A percentile compares a stretch with the other conserved stretches of the same genome.
phyloP scores from a whole-genome alignment of 108 stramenopile genomes.

The Cyclotella sp. region DNA sequence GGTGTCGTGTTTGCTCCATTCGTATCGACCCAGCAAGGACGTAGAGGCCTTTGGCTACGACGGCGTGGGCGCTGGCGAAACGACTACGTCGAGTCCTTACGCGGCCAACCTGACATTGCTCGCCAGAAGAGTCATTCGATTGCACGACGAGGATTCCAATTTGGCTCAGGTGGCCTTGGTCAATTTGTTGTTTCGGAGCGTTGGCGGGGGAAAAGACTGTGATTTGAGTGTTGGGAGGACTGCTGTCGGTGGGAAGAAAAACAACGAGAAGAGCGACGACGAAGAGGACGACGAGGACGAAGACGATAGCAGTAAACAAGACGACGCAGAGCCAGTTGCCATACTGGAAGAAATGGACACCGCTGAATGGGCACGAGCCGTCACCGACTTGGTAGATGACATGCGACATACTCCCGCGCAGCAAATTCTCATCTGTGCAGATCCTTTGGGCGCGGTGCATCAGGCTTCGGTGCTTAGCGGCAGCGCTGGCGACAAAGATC shows the following conservation, averaged over 20 bases:
- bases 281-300: conserved; percentile 24
- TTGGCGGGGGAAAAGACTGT: conserved; percentile 66
- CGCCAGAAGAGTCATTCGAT: conserved; percentile 37
- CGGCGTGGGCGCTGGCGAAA: background rate
- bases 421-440: conserved; percentile 62
- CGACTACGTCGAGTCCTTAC: conserved; percentile 5
- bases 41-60: background rate
- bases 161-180: conserved; percentile 60
- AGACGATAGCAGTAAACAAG: conserved; percentile 47
- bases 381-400: conserved; percentile 78
- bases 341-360: conserved; percentile 77
- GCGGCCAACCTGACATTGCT: conserved; percentile 40
- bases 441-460: conserved; percentile 52
- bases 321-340: conserved; percentile 46
- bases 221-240: conserved; percentile 28
- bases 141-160: conserved; percentile 64
- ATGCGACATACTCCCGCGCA: conserved; percentile 70
- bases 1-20: conserved; percentile 57
- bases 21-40: conserved; percentile 33
- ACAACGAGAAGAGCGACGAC: background rate
- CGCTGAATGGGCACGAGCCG: conserved; percentile 68
- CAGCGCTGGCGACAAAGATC: conserved; percentile 3
- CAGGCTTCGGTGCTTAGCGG: conserved; percentile 14
- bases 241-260: background rate
- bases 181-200: conserved; percentile 84